Evolutionary conservation across 2,329 filamentous ascomycete genomes (phyloP).

Genomic region (Aspergillus bombycis): DNA sequence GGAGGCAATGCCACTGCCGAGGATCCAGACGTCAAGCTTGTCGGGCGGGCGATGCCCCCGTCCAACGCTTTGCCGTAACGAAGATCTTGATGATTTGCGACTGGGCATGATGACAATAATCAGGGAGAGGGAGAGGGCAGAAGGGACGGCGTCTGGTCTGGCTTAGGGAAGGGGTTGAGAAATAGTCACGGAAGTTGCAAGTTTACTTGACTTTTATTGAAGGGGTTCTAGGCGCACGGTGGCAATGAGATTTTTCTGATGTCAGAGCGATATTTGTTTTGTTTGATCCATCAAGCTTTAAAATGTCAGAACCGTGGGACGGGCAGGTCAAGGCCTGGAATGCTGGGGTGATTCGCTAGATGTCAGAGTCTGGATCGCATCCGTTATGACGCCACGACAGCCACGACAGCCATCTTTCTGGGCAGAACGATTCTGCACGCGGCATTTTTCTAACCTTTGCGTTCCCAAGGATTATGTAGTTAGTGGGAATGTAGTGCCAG

Average conservation of each 20-base stretch:
- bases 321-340: neutral
- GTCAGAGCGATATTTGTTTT: neutral
- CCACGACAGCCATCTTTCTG: neutral
- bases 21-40: conserved; percentile 35
- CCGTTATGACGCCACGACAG: conserved; percentile 1
- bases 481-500: neutral
- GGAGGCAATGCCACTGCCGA: conserved; percentile 40
- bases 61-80: neutral
- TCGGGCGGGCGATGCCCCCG: conserved; percentile 27
- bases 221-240: neutral
- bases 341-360: neutral
- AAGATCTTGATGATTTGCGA: neutral
- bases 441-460: neutral
- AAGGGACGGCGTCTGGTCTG: neutral
- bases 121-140: neutral
- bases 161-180: neutral
- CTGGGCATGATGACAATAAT: conserved; percentile 1
- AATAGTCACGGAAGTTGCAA: neutral
- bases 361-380: conserved; percentile 6
- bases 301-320: neutral
- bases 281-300: too few relatives aligned
- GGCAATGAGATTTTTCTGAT: neutral
- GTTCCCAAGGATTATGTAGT: neutral
- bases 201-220: neutral
- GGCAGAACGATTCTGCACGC: neutral